Evolutionary conservation across 257 asterid species (phyloP), one percentile per base, ranked within the genome.

Genomic region (Nicotiana knightiana): DNA sequence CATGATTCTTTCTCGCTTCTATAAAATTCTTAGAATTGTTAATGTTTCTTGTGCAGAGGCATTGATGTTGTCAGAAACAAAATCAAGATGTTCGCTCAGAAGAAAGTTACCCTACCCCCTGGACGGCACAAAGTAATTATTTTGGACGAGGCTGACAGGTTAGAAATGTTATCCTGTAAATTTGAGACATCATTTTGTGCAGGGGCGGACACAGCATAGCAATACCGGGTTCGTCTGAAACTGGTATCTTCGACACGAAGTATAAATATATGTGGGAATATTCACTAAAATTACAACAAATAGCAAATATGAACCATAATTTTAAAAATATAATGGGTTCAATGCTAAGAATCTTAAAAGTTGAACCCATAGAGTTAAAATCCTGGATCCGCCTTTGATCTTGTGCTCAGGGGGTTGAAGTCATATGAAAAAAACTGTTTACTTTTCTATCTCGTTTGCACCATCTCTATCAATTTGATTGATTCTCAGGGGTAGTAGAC

Each of bases 91-190:
- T 96, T 96, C 89, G 97, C 99, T 54, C 98, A 93, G 92, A 93
- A 92, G 91, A 94, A 94, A 81, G 97, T 93, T 61, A 96, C 99
- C 6, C 87, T 96, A 63, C 97, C 97, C 11, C 93, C 96, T 48
- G 98, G 98, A 51, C 91, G 98, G 71, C 98, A 96, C 91, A 96
- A 96, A 83, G 83, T 96, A 75, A 89, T 96, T 80, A 92, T 94
- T 65, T 86, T 96, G 94, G 98, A 94, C 71, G 98, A 96, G 87
- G 98, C 99, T 87, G 98, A 96, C 91, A 96, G 98, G 99, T 96
- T 76, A 85, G 86, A 83, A 81, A n/a, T 70, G 54, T 63, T 63
- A 21, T 78, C 7, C 32, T 55, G 1, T 77, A 21, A 61, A 37
- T 55, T 78, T 79, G 51, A 13, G 61, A 63, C 66, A 64, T 62